Evolutionary conservation across 306 rosid genomes (phyloP).

Genomic region (Argentina anserina): DNA sequence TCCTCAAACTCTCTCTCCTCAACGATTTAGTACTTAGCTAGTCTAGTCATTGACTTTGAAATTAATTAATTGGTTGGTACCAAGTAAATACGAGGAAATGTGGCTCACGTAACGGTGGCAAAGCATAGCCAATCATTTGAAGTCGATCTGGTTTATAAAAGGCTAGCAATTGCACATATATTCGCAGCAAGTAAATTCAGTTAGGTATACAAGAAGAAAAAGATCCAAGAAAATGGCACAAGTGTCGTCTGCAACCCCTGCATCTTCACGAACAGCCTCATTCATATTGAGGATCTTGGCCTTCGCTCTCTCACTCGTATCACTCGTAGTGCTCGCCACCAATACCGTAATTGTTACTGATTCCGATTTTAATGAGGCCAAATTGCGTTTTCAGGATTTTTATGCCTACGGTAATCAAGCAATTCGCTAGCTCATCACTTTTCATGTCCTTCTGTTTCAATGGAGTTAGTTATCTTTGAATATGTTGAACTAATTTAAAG

Average conservation of each 20-base stretch:
- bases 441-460: neutral
- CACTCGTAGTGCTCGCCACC: slow-evolving; percentile 43
- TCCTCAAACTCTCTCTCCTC: too few relatives aligned
- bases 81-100: neutral
- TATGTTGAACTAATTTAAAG: neutral
- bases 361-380: neutral
- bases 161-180: neutral
- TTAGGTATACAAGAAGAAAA: neutral
- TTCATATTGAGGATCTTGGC: slow-evolving; percentile 46
- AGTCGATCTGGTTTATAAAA: neutral
- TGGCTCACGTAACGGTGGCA: neutral
- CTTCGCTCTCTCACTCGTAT: slow-evolving; percentile 39
- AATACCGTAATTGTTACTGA: neutral
- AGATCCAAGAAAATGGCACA: neutral
- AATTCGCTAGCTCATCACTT: neutral
- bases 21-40: neutral
- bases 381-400: slow-evolving; percentile 29
- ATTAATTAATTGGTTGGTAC: neutral
- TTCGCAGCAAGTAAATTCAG: neutral
- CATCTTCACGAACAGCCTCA: slow-evolving; percentile 31
- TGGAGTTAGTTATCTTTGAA: neutral
- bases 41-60: neutral
- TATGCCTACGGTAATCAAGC: slow-evolving; percentile 38
- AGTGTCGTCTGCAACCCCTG: neutral
- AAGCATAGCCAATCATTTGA: neutral